These are phyloP conservation scores for Senna tora DNA, from an alignment of 306 rosid species.

Conservation along the genomic window DNA sequence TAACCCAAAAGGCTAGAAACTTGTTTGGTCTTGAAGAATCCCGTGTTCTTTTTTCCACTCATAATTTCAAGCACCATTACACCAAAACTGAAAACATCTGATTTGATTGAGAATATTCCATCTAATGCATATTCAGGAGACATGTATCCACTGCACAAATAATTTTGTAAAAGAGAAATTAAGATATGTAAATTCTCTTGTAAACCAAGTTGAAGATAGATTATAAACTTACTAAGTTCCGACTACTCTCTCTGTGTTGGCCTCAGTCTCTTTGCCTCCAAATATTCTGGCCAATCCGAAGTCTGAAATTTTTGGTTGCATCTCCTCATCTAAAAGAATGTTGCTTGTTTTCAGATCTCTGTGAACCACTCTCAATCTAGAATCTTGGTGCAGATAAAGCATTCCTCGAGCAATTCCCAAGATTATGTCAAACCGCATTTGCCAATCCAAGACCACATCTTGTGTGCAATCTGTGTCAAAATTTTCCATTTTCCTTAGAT, in stretches of 20 bases:
- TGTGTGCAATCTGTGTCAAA: neutral
- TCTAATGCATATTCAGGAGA: conserved; percentile 79
- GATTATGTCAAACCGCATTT: conserved; percentile 68
- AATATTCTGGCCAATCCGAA: conserved; percentile 37
- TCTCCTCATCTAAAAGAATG: conserved; percentile 32
- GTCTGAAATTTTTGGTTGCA: conserved; percentile 34
- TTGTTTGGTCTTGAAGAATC: conserved; percentile 78
- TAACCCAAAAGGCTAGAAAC: too few relatives aligned
- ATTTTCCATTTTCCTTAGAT: too few relatives aligned
- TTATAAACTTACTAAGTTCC: conserved; percentile 35
- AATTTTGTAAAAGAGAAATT: too few relatives aligned
- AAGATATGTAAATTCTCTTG: too few relatives aligned
- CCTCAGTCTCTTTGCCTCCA: conserved; percentile 33
- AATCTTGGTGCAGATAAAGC: conserved; percentile 80
- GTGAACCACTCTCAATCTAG: conserved; percentile 54
- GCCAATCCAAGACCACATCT: conserved; percentile 65
- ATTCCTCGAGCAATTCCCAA: conserved; percentile 82
- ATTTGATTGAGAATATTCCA: conserved; percentile 67
- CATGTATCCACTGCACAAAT: conserved; percentile 81
- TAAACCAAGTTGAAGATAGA: neutral
- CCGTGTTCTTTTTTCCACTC: conserved; percentile 68
- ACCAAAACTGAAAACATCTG: conserved; percentile 74
- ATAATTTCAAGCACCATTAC: conserved; percentile 72
- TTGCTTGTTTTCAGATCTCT: conserved; percentile 37
- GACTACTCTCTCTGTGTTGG: conserved; percentile 1